Evolutionary conservation across 1,284 basidiomycete genomes (phyloP), one percentile per base, ranked within the genome.

Genomic region (Ceratobasidium sp.): DNA sequence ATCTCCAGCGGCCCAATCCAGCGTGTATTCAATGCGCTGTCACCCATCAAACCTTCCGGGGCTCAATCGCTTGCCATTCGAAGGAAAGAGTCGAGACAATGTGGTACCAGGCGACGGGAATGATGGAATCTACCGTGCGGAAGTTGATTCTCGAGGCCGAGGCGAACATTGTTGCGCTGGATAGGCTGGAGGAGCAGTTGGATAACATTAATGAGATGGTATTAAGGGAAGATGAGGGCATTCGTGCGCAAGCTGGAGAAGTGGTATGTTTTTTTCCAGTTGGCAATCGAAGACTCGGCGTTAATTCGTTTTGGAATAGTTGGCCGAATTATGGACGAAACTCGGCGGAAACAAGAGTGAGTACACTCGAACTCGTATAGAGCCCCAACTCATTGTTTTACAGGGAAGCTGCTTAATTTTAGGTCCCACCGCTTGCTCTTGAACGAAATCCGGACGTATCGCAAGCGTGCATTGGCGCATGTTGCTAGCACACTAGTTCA

Each of bases 281-380:
- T n/a, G n/a, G n/a, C n/a, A n/a, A n/a, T n/a, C n/a, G n/a, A n/a
- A n/a, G n/a, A n/a, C 38, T 53, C 40, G 40, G 7, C 40, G 32
- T 20, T 42, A 22, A 68, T 29, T 8, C 6, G 6, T 34, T 27
- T 43, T 42, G 6, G 31, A 42, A 56, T 45, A 70, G 70, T 50
- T 70, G 45, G 68, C 57, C 29, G 68, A 71, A 22, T 43, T 71
- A 20, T 71, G 70, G 70, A 70, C 68, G 25, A 56, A 31, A 34
- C 58, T 71, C 8, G 70, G 70, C 22, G 70, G 68, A 20, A 70
- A 71, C 38, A 56, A 35, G 27, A 52, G 68, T 69, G 13, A 69
- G 68, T 38, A 12, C 6, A 12, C 7, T 35, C 22, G 12, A 42
- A 7, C 29, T 56, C 20, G 7, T 1, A 27, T 17, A 45, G 6